phyloP scores from a whole-genome alignment of 2,329 filamentous ascomycete genomes.

The Fusarium oxysporum region DNA sequence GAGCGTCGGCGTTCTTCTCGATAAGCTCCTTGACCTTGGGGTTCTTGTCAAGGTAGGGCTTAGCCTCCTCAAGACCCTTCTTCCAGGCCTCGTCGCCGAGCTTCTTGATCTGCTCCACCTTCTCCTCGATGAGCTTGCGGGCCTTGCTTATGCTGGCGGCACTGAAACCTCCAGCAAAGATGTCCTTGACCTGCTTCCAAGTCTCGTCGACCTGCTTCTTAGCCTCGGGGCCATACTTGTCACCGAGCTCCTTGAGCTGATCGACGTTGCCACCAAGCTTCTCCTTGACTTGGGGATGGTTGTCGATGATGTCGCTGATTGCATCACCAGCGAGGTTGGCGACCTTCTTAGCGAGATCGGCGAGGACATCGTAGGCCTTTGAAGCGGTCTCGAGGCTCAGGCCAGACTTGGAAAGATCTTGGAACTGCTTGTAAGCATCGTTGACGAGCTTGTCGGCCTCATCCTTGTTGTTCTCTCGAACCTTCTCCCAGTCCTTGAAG shows the following conservation, averaged over 20 bases:
- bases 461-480: slow-evolving; percentile 74
- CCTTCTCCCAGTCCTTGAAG: slow-evolving; percentile 77
- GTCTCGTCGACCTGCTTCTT: slow-evolving; percentile 81
- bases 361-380: slow-evolving; percentile 71
- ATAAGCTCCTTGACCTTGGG: slow-evolving; percentile 79
- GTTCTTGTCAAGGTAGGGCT: slow-evolving; percentile 80
- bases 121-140: slow-evolving; percentile 74
- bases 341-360: slow-evolving; percentile 70
- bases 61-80: slow-evolving; percentile 76
- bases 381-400: slow-evolving; percentile 72
- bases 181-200: slow-evolving; percentile 73
- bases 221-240: slow-evolving; percentile 78
- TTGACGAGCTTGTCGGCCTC: slow-evolving; percentile 77
- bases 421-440: slow-evolving; percentile 75
- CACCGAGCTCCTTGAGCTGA: slow-evolving; percentile 75
- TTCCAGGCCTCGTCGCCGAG: slow-evolving; percentile 79
- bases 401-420: slow-evolving; percentile 68
- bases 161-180: slow-evolving; percentile 71
- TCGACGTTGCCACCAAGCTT: slow-evolving; percentile 76
- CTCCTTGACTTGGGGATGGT: slow-evolving; percentile 79
- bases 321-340: slow-evolving; percentile 72
- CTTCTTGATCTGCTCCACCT: slow-evolving; percentile 73
- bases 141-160: slow-evolving; percentile 65
- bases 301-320: slow-evolving; percentile 73
- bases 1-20: slow-evolving; percentile 74